phyloP scores from a whole-genome alignment of 2,329 filamentous ascomycete species.

The Uncinocarpus reesii region DNA sequence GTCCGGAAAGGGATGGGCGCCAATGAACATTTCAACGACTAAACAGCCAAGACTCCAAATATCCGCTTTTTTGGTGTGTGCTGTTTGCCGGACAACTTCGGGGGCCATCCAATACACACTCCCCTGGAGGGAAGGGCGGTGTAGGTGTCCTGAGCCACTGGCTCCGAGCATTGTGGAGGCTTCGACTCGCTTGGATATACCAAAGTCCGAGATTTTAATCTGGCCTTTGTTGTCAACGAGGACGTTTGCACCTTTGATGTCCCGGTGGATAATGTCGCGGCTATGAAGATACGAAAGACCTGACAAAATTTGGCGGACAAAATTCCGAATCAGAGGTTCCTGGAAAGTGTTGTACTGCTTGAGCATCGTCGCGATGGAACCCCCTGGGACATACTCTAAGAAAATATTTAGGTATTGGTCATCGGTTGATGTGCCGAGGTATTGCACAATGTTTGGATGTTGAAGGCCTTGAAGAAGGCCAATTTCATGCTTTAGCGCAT shows the following conservation, averaged over 20 bases:
- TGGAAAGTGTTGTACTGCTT: constrained; percentile 94
- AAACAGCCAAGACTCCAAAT: constrained; percentile 97
- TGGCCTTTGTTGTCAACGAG: constrained; percentile 97
- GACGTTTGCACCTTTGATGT: constrained; percentile 98
- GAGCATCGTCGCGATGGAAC: constrained; percentile 95
- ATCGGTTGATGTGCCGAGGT: constrained; percentile 87
- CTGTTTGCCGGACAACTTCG: constrained; percentile 94
- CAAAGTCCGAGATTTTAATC: constrained; percentile 98
- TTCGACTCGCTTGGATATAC: constrained; percentile 95
- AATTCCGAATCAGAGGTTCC: constrained; percentile 88
- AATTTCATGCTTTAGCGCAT: constrained; percentile 93
- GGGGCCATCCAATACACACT: constrained; percentile 99
- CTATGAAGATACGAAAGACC: constrained; percentile 89
- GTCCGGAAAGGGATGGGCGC: constrained; percentile 89
- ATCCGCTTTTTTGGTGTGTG: constrained; percentile 95
- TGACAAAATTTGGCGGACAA: constrained; percentile 88
- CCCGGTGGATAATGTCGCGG: constrained; percentile 91
- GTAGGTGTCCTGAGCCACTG: constrained; percentile 37
- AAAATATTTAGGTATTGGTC: constrained; percentile 96
- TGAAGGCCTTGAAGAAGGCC: constrained; percentile 84
- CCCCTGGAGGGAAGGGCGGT: constrained; percentile 71
- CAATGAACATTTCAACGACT: constrained; percentile 98
- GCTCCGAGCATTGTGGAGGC: constrained; percentile 65
- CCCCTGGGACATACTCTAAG: constrained; percentile 95
- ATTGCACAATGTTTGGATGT: constrained; percentile 96